Conservation (phyloP, 2,329 filamentous ascomycete genomes). For the Monilinia vaccinii-corymbosi region DNA sequence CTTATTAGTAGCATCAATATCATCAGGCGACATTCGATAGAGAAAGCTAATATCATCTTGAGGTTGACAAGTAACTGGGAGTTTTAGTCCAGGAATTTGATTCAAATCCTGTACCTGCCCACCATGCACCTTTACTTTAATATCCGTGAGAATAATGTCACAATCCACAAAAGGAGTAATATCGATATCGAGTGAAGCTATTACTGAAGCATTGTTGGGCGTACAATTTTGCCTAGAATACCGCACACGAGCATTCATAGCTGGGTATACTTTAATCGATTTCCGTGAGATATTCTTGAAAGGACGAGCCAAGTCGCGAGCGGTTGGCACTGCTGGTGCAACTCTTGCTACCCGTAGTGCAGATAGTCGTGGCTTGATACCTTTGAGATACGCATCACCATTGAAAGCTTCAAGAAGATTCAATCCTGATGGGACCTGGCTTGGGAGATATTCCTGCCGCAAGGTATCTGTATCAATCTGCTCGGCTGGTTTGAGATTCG, state of each 20-base stretch:
- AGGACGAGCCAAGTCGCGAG: slow-evolving; percentile 51
- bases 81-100: slow-evolving; percentile 36
- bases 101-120: slow-evolving; percentile 52
- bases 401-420: slow-evolving; percentile 72
- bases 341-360: slow-evolving; percentile 68
- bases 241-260: slow-evolving; percentile 62
- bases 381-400: slow-evolving; percentile 50
- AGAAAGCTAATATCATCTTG: slow-evolving; percentile 70
- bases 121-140: slow-evolving; percentile 48
- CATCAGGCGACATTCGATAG: slow-evolving; percentile 51
- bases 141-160: slow-evolving; percentile 51
- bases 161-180: slow-evolving; percentile 62
- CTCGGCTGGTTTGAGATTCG: slow-evolving; percentile 47
- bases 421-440: slow-evolving; percentile 57
- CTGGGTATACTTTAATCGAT: slow-evolving; percentile 55
- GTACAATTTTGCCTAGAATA: slow-evolving; percentile 58
- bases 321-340: slow-evolving; percentile 52
- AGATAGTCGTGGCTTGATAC: slow-evolving; percentile 57
- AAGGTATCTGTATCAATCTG: slow-evolving; percentile 34
- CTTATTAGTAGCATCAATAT: slow-evolving; percentile 32
- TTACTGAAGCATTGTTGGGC: slow-evolving; percentile 46
- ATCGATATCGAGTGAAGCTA: slow-evolving; percentile 66
- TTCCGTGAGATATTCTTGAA: slow-evolving; percentile 56
- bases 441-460: slow-evolving; percentile 57
- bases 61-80: slow-evolving; percentile 54